phyloP scores from a whole-genome alignment of 106 monocot genomes.

The Posidonia australis region DNA sequence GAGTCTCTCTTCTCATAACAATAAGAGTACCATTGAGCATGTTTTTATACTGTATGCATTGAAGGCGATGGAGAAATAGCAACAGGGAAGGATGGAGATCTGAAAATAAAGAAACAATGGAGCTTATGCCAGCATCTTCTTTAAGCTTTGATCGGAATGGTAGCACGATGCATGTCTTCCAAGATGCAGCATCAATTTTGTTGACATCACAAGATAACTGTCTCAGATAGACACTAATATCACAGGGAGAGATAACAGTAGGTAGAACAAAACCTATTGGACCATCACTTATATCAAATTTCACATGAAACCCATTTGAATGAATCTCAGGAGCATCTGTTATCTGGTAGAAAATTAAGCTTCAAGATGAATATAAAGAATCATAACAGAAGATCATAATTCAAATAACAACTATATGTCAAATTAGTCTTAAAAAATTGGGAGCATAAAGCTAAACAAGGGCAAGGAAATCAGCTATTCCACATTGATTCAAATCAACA shows the following conservation, averaged over 20 bases:
- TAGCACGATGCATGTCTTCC: conserved; percentile 91
- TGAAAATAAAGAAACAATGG: conserved; percentile 72
- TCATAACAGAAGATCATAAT: too few species aligned
- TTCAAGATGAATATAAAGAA: not conserved
- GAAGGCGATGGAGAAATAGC: conserved; percentile 70
- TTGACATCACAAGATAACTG: conserved; percentile 36
- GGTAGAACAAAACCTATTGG: conserved; percentile 98
- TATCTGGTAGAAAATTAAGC: conserved; percentile 35
- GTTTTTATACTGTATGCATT: conserved; percentile 80
- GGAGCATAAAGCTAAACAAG: too few species aligned
- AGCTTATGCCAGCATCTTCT: conserved; percentile 29
- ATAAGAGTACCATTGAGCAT: conserved; percentile 43
- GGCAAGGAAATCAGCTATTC: too few species aligned
- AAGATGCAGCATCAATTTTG: conserved; percentile 17
- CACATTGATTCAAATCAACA: too few species aligned
- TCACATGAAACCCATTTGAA: conserved; percentile 83
- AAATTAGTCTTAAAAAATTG: too few species aligned
- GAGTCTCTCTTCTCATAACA: conserved; percentile 57
- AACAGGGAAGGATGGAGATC: conserved; percentile 96
- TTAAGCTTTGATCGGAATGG: conserved; percentile 63
- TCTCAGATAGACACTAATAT: conserved; percentile 24
- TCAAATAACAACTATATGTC: too few species aligned
- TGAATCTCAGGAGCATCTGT: conserved; percentile 99
- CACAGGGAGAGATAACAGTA: conserved; percentile 56
- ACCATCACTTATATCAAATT: conserved; percentile 92